phyloP scores from a whole-genome alignment of 768 basidiomycete species.

The Leccinum barrowsii region DNA sequence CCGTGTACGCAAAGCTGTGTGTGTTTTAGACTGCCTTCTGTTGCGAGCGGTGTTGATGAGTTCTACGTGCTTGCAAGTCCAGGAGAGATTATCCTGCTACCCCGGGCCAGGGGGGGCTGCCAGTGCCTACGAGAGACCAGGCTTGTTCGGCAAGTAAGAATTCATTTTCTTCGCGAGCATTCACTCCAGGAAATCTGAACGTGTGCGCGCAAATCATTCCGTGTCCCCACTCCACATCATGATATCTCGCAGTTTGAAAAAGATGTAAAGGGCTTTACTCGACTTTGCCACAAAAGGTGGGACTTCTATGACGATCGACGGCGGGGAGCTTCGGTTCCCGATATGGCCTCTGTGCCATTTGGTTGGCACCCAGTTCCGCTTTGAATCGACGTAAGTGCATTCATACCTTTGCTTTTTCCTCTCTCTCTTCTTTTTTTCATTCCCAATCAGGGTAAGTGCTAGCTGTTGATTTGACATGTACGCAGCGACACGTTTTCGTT shows the following conservation, averaged over 20 bases:
- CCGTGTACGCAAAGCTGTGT: conserved; percentile 11
- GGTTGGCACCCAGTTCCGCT: conserved; percentile 6
- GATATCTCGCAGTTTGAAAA: conserved; percentile 13
- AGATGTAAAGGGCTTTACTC: conserved; percentile 19
- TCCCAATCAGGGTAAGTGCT: conserved; percentile 2
- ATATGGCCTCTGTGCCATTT: conserved; percentile 12
- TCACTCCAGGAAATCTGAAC: background rate
- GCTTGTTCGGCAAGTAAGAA: background rate
- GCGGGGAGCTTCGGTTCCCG: conserved; percentile 25
- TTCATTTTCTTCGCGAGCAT: background rate
- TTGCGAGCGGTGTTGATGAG: background rate
- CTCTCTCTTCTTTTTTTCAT: background rate
- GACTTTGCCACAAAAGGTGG: conserved; percentile 14
- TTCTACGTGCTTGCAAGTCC: background rate
- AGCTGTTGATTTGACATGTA: conserved; percentile 23
- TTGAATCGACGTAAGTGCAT: conserved; percentile 12
- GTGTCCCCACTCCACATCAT: background rate
- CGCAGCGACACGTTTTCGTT: conserved; percentile 17
- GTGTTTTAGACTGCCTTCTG: conserved; percentile 9
- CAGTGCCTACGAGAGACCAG: background rate
- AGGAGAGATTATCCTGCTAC: background rate
- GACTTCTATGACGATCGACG: conserved; percentile 27
- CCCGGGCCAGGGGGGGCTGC: background rate
- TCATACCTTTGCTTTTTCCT: background rate
- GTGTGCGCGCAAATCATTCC: conserved; percentile 2